A percentile compares a stretch with the other conserved stretches of the same genome.
Evolutionary conservation across 75 land plant genomes (phyloP).

Genomic region (Chamaecyparis obtusa): DNA sequence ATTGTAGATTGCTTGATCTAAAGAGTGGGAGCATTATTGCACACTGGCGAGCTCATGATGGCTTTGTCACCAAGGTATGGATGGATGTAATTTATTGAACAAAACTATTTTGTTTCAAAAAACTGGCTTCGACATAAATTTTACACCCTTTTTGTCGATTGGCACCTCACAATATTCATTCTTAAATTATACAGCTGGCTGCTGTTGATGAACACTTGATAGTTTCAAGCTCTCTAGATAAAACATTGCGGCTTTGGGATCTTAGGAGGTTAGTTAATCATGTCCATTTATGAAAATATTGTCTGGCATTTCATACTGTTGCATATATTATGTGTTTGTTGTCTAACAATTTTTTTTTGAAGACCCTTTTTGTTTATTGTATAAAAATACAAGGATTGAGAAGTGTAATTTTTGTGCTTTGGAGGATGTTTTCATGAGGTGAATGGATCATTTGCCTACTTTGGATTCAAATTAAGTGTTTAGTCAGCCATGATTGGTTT

Average conservation of each 20-base stretch:
- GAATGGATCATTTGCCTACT: background rate
- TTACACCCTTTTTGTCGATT: conserved; percentile 6
- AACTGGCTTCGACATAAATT: background rate
- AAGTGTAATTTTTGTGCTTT: background rate
- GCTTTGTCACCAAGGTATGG: conserved; percentile 73
- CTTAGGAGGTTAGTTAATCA: conserved; percentile 59
- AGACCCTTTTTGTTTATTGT: background rate
- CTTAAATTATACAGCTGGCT: conserved; percentile 57
- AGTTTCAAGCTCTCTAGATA: conserved; percentile 85
- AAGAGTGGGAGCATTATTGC: conserved; percentile 69
- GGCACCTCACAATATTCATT: background rate
- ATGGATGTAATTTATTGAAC: background rate
- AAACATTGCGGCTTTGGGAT: conserved; percentile 80
- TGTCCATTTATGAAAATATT: background rate
- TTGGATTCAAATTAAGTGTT: background rate
- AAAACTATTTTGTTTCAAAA: background rate
- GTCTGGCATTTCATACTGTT: background rate
- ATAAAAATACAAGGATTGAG: background rate
- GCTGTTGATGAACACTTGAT: conserved; percentile 72
- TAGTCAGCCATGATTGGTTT: background rate
- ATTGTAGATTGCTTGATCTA: conserved; percentile 66
- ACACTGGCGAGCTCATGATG: conserved; percentile 82
- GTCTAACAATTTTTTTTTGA: background rate
- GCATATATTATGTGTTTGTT: background rate
- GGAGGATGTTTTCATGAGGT: background rate